Evolutionary conservation across 495 filamentous ascomycete species (phyloP).

Genomic region (Penicillium cosmopolitanum): DNA sequence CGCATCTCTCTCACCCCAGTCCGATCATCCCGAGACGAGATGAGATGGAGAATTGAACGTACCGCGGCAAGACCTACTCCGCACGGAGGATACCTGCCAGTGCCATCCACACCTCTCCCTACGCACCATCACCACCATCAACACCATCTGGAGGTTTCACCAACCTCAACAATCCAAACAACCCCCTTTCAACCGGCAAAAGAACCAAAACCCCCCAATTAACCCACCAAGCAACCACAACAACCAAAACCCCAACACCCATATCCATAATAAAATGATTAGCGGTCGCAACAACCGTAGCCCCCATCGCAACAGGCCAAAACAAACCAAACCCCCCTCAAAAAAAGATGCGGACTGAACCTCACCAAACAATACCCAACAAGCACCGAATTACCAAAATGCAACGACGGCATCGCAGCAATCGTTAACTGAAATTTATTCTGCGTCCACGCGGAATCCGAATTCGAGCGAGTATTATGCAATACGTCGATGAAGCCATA

Average conservation of each 20-base stretch:
- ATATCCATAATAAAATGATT: constrained; percentile 69
- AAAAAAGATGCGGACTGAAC: constrained; percentile 43
- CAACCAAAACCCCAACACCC: constrained; percentile 51
- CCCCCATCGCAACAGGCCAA: constrained; percentile 62
- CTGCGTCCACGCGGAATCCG: constrained; percentile 60
- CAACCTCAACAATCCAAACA: constrained; percentile 52
- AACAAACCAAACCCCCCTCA: constrained; percentile 47
- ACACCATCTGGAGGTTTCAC: constrained; percentile 48
- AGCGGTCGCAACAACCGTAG: constrained; percentile 66
- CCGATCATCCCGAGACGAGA: background rate
- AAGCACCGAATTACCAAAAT: constrained; percentile 61
- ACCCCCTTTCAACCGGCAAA: constrained; percentile 56
- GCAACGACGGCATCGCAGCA: constrained; percentile 62
- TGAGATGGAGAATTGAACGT: background rate
- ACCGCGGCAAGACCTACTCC: background rate
- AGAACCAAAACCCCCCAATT: constrained; percentile 57
- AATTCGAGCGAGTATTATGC: constrained; percentile 50
- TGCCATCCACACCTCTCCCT: background rate
- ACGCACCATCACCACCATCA: background rate
- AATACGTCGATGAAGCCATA: constrained; percentile 67
- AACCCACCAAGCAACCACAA: constrained; percentile 48
- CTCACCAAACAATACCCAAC: constrained; percentile 60
- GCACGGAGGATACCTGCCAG: too few species aligned
- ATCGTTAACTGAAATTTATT: constrained; percentile 59
- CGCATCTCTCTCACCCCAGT: background rate